These are phyloP conservation scores for Penicillium verhagenii DNA, from an alignment of 495 filamentous ascomycete genomes.

Conservation along the genomic window DNA sequence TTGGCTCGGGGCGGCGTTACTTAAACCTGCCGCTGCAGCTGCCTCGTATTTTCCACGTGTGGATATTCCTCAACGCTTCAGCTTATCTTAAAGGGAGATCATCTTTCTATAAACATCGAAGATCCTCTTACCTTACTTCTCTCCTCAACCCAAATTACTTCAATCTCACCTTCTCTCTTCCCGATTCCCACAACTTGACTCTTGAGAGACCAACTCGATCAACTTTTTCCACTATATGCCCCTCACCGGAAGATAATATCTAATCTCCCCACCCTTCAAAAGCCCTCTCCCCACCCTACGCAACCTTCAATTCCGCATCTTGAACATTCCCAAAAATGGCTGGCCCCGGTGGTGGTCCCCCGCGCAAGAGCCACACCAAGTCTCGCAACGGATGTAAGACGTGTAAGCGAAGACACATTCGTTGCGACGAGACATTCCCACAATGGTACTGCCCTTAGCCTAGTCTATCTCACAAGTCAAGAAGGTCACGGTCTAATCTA, in stretches of 20 bases:
- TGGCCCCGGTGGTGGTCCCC: constrained; percentile 52
- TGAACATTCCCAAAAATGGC: constrained; percentile 38
- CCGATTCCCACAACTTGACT: no score
- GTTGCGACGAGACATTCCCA: constrained; percentile 95
- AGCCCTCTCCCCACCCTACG: neutral
- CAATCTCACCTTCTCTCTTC: no score
- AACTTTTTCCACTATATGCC: neutral
- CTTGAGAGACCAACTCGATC: neutral
- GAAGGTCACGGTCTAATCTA: constrained; percentile 1
- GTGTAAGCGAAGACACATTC: constrained; percentile 95
- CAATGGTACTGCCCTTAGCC: constrained; percentile 75
- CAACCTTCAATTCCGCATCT: no score
- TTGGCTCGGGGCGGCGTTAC: neutral
- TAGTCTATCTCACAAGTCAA: neutral
- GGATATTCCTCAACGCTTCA: constrained; percentile 1
- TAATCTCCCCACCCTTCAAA: neutral
- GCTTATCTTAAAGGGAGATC: neutral
- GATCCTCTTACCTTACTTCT: neutral
- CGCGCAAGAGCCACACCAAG: constrained; percentile 86
- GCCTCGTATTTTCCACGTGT: constrained; percentile 8
- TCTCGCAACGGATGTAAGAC: constrained; percentile 96
- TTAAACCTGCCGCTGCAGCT: neutral
- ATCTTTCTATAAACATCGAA: neutral
- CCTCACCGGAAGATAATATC: neutral
- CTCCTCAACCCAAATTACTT: no score